Evolutionary conservation across 257 asterid genomes (phyloP), one percentile per base, ranked within the genome.

Genomic region (Petrea volubilis): DNA sequence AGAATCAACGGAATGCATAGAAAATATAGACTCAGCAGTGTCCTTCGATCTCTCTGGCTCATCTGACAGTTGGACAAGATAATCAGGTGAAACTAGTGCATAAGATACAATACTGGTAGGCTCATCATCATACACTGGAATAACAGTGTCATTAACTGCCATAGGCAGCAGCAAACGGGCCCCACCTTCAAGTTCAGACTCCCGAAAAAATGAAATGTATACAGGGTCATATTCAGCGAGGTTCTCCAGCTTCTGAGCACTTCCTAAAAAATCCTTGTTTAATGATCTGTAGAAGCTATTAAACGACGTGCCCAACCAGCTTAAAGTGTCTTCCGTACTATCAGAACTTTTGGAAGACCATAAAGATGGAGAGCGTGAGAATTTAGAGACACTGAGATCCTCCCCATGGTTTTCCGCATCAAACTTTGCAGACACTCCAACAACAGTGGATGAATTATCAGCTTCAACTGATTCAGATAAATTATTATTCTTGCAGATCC

Each of bases 111-210:
- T 73, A 72, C 98, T 93, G n/a, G 98, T 93, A 17, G 93, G 97
- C 72, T 93, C 97, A 76, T 87, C 97, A 71, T 93, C 97, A 67
- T 85, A 90, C 23, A 93, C 86, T 31, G 98, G 93, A 76, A 93
- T 44, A 74, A 93, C 97, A 63, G 79, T 84, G 68, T 85, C 97
- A 46, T 85, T 90, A 40, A 80, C 79, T 67, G 96, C 98, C 17
- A 87, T 83, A 50, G 93, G 89, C 63, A 88, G 80, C 70, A 88
- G 90, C 76, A 85, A 73, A 70, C 87, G 84, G 62, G 90, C 89
- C 38, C 98, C 98, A 59, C 87, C 80, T 75, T 79, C 82, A 67
- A 84, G 81, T 79, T 88, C 90, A 0, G 86, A 82, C 43, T 83
- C 92, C 67, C 83, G 83, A 73, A 87, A 90, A 41, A 93, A 82